These are phyloP conservation scores for Penicillium argentinense DNA, from an alignment of 495 filamentous ascomycete genomes.

Conservation along the genomic window DNA sequence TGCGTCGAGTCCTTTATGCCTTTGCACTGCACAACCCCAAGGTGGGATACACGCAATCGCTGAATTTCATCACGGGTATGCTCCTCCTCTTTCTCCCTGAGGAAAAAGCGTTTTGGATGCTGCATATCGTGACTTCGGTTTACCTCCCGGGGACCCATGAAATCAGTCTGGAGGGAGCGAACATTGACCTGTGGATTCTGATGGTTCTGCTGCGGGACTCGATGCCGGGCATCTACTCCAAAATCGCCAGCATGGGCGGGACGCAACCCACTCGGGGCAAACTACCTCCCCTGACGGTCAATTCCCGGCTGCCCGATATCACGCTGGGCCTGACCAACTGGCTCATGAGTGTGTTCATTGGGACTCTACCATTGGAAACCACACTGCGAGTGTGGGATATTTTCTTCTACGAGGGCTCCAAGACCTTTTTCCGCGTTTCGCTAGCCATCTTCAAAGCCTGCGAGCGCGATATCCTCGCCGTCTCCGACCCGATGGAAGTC, in stretches of 20 bases:
- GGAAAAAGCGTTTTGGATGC: slow-evolving; percentile 91
- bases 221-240: slow-evolving; percentile 84
- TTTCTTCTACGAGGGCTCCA: slow-evolving; percentile 93
- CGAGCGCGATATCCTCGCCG: slow-evolving; percentile 74
- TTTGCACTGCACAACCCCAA: slow-evolving; percentile 86
- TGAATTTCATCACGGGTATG: slow-evolving; percentile 95
- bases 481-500: slow-evolving; percentile 90
- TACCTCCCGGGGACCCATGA: slow-evolving; percentile 94
- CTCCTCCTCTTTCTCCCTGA: slow-evolving; percentile 90
- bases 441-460: slow-evolving; percentile 91
- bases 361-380: slow-evolving; percentile 86
- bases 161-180: slow-evolving; percentile 86
- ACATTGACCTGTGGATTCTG: slow-evolving; percentile 90
- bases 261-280: slow-evolving; percentile 49
- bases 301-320: slow-evolving; percentile 77
- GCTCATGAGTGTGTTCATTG: slow-evolving; percentile 98
- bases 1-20: slow-evolving; percentile 83
- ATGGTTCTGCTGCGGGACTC: slow-evolving; percentile 82
- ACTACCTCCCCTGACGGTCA: slow-evolving; percentile 45
- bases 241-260: slow-evolving; percentile 72
- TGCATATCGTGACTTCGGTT: slow-evolving; percentile 84
- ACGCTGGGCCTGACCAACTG: slow-evolving; percentile 93
- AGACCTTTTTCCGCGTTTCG: slow-evolving; percentile 92
- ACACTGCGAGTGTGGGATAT: slow-evolving; percentile 92
- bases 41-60: slow-evolving; percentile 93